phyloP scores from a whole-genome alignment of 108 stramenopile species.

The Nannochloropsis gaditana region DNA sequence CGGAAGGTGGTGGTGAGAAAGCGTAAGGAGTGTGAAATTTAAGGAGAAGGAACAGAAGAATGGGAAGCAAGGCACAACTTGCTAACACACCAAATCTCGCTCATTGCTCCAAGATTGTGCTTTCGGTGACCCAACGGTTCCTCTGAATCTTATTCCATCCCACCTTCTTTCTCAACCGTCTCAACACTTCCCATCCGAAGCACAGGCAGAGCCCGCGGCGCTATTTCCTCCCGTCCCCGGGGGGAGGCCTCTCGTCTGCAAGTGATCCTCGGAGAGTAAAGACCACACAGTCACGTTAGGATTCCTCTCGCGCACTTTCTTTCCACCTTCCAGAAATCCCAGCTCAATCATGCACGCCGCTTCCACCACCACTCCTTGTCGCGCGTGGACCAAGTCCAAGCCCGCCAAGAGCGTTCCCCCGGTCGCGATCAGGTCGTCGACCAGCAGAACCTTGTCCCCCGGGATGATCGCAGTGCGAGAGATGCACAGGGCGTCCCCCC shows the following conservation, averaged over 20 bases:
- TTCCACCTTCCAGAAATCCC: conserved; percentile 33
- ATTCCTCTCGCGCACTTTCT: conserved; percentile 35
- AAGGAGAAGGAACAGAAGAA: no score
- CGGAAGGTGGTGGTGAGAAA: no score
- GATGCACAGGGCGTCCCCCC: conserved; percentile 66
- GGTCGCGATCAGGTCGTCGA: conserved; percentile 96
- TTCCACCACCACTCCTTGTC: conserved; percentile 52
- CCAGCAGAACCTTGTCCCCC: conserved; percentile 78
- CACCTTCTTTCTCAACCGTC: no score
- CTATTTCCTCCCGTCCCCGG: no score
- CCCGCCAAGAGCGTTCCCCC: conserved; percentile 78
- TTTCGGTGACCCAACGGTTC: no score
- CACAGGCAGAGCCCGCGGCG: no score
- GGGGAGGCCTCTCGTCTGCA: conserved; percentile 27
- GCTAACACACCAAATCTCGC: no score
- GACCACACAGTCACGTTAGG: conserved; percentile 44
- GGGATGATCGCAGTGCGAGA: conserved; percentile 72
- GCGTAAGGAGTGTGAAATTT: no score
- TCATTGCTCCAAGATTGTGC: no score
- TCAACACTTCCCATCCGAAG: no score
- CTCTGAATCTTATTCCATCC: no score
- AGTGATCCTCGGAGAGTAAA: conserved; percentile 39
- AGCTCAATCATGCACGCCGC: conserved; percentile 58
- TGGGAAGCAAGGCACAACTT: no score
- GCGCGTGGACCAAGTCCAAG: conserved; percentile 50